Percentiles rank a stretch among this genome's conserved stretches.
Evolutionary conservation across 176 grass and related monocot species (phyloP).

Genomic region (Carex scoparia): DNA sequence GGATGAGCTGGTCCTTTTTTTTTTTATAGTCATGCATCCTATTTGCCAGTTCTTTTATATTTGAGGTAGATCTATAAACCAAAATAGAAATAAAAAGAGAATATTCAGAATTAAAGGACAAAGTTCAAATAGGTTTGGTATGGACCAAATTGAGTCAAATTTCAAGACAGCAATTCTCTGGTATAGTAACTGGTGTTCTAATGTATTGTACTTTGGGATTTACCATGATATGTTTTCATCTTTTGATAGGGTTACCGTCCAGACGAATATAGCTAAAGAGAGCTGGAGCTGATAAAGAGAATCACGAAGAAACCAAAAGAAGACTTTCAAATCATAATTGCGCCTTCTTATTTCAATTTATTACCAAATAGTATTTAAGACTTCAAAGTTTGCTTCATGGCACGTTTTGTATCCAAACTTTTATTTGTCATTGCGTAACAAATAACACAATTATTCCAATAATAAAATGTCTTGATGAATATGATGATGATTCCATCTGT

Average conservation of each 20-base stretch:
- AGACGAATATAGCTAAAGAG: constrained; percentile 34
- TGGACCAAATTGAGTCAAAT: not conserved
- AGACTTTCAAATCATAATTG: not conserved
- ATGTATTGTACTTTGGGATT: not conserved
- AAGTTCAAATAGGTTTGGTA: not conserved
- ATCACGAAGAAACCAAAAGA: constrained; percentile 20
- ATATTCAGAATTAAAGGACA: not conserved
- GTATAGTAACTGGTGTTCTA: not conserved
- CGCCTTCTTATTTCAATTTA: constrained; percentile 6
- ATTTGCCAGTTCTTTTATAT: not conserved
- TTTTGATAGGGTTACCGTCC: constrained; percentile 39
- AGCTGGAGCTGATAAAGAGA: constrained; percentile 37
- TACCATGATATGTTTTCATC: not conserved
- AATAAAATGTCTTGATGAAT: not conserved
- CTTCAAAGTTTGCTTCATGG: not conserved
- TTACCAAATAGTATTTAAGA: not conserved
- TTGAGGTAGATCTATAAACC: not conserved
- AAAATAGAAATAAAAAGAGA: not conserved
- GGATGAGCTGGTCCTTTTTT: not conserved
- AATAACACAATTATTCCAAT: not conserved
- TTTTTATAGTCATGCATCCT: not conserved
- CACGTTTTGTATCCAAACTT: not conserved
- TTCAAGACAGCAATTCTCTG: not conserved
- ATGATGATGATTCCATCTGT: not conserved
- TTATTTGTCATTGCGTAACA: not conserved